Percentiles rank a stretch among this genome's conserved stretches.
Evolutionary conservation across 371 early-diverging fungal genomes (phyloP).

Genomic region (Actinomortierella ambigua): DNA sequence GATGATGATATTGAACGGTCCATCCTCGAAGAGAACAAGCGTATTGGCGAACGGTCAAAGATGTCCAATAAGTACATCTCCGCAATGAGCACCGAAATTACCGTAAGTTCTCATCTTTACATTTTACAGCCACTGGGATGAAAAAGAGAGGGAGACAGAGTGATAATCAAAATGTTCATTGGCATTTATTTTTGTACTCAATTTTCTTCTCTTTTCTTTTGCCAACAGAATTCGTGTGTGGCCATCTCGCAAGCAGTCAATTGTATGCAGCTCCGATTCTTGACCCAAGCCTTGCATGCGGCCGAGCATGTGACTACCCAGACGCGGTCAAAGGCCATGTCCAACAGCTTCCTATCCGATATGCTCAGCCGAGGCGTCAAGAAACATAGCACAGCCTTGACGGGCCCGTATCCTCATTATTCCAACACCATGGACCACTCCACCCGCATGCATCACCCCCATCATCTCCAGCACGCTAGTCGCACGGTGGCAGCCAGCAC

Average conservation of each 20-base stretch:
- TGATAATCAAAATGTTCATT: too few relatives aligned
- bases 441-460: background rate
- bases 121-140: background rate
- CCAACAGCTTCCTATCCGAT: slow-evolving; percentile 39
- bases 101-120: slow-evolving; percentile 20
- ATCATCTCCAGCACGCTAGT: background rate
- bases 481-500: slow-evolving; percentile 2
- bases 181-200: background rate
- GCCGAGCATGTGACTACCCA: slow-evolving; percentile 37
- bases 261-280: slow-evolving; percentile 29
- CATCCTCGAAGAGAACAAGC: slow-evolving; percentile 28
- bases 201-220: background rate
- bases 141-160: too few relatives aligned
- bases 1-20: slow-evolving; percentile 30
- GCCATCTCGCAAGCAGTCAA: slow-evolving; percentile 41
- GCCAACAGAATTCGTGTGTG: slow-evolving; percentile 18
- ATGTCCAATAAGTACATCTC: slow-evolving; percentile 27
- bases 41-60: slow-evolving; percentile 20
- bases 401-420: slow-evolving; percentile 15
- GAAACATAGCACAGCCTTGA: slow-evolving; percentile 12
- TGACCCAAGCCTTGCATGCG: slow-evolving; percentile 37
- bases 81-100: slow-evolving; percentile 24
- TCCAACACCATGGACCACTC: background rate
- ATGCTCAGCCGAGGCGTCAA: slow-evolving; percentile 39
- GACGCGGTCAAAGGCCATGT: slow-evolving; percentile 33